These are phyloP conservation scores for Saturnispora diversa DNA, from an alignment of 805 yeast genomes.

Conservation along the genomic window DNA sequence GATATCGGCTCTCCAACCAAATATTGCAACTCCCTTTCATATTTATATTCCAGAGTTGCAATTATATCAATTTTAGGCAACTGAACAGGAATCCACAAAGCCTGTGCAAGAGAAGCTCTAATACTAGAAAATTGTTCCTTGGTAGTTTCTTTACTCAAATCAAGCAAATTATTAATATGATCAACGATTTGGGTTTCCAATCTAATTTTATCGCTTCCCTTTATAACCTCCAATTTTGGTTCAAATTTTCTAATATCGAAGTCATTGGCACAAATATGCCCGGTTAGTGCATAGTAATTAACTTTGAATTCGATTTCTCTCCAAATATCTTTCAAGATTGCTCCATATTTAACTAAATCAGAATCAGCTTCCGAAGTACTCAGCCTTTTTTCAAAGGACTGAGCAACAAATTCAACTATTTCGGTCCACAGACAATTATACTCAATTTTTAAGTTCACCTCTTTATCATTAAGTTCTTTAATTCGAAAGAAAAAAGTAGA, in stretches of 20 bases:
- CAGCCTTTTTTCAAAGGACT: conserved; percentile 3
- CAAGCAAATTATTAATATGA: conserved; percentile 12
- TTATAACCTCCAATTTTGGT: conserved; percentile 12
- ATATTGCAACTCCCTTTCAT: conserved; percentile 35
- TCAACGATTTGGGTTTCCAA: conserved; percentile 12
- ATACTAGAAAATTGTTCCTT: conserved; percentile 11
- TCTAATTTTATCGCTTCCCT: conserved; percentile 11
- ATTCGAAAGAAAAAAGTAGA: conserved; percentile 53
- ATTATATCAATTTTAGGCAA: conserved; percentile 54
- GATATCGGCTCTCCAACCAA: conserved; percentile 59
- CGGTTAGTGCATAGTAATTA: conserved; percentile 25
- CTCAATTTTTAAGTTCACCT: conserved; percentile 35
- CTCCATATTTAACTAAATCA: conserved; percentile 19
- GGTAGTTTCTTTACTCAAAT: conserved; percentile 1
- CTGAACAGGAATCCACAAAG: conserved; percentile 44
- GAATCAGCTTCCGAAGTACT: background rate
- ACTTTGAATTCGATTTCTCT: conserved; percentile 19
- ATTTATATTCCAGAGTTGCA: conserved; percentile 46
- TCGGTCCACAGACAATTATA: conserved; percentile 44
- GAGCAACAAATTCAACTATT: conserved; percentile 27
- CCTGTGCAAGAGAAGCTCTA: conserved; percentile 12
- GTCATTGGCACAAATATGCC: conserved; percentile 14
- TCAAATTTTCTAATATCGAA: conserved; percentile 12
- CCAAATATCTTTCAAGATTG: conserved; percentile 18
- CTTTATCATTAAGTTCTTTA: conserved; percentile 28